phyloP scores from a whole-genome alignment of 1,284 basidiomycete species.

The Xerocomus nothofagi region DNA sequence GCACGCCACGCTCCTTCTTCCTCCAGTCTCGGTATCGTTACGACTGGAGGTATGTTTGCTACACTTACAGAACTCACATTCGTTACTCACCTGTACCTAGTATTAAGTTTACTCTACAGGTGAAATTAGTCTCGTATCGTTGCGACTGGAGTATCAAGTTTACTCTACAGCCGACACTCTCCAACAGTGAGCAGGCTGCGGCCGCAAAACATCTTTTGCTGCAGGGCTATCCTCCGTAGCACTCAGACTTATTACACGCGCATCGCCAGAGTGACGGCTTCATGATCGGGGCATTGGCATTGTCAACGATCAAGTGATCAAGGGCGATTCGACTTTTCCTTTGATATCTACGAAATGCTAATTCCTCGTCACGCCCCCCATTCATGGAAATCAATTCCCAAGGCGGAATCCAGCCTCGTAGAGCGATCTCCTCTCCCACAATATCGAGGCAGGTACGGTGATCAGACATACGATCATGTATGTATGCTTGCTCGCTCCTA shows the following conservation, averaged over 20 bases:
- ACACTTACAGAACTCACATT: no score
- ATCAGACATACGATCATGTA: neutral
- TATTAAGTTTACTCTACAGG: no score
- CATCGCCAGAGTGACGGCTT: neutral
- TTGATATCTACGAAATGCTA: neutral
- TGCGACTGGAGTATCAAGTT: no score
- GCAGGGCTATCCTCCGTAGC: conserved; percentile 2
- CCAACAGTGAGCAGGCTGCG: neutral
- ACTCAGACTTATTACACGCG: neutral
- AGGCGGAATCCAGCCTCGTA: neutral
- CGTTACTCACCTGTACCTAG: no score
- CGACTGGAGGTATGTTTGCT: no score
- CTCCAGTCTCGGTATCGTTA: no score
- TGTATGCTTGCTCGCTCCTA: neutral
- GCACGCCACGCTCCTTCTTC: no score
- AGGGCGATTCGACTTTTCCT: neutral
- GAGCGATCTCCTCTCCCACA: neutral
- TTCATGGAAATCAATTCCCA: neutral
- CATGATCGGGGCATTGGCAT: neutral
- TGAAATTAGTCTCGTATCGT: no score
- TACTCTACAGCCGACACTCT: no score
- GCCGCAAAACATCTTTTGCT: neutral
- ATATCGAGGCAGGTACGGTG: neutral
- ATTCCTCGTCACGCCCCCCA: neutral
- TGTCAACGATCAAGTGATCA: neutral